Conservation (phyloP, 1,139 yeast genomes). For the Wickerhamomyces sp. region DNA sequence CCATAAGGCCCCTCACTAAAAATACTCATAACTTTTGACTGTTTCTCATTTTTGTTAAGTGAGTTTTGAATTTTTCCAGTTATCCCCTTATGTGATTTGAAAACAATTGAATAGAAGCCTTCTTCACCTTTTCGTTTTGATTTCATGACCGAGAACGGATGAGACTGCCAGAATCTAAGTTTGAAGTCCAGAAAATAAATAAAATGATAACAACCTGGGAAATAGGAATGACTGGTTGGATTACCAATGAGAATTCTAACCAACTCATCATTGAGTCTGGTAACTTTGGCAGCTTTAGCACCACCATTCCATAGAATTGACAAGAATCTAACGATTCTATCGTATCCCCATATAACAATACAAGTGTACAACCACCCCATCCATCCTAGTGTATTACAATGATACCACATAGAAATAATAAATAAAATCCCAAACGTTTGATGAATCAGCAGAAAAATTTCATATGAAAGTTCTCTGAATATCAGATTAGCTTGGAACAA, state of each 20-base stretch:
- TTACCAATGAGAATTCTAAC: conserved; percentile 29
- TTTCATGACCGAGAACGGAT: conserved; percentile 43
- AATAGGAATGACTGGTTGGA: conserved; percentile 25
- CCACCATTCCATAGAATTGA: conserved; percentile 34
- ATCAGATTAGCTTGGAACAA: conserved; percentile 38
- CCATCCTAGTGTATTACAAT: conserved; percentile 37
- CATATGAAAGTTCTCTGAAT: conserved; percentile 45
- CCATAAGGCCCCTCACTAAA: conserved; percentile 36
- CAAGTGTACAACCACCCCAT: conserved; percentile 39
- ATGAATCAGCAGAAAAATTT: conserved; percentile 34
- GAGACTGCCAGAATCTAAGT: conserved; percentile 43
- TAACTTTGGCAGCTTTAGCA: conserved; percentile 28
- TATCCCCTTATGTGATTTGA: conserved; percentile 37
- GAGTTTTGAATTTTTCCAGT: conserved; percentile 27
- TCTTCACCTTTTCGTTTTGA: conserved; percentile 26
- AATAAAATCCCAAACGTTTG: conserved; percentile 32
- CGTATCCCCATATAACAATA: conserved; percentile 34
- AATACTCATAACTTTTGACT: conserved; percentile 14
- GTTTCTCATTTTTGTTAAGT: conserved; percentile 2
- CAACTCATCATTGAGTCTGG: conserved; percentile 35
- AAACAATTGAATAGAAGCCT: conserved; percentile 28
- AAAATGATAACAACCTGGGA: conserved; percentile 41
- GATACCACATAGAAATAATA: conserved; percentile 36
- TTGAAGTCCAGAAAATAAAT: conserved; percentile 29
- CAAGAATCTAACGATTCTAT: conserved; percentile 31